Conservation (phyloP, 495 filamentous ascomycete species). For the Xylaria curta region DNA sequence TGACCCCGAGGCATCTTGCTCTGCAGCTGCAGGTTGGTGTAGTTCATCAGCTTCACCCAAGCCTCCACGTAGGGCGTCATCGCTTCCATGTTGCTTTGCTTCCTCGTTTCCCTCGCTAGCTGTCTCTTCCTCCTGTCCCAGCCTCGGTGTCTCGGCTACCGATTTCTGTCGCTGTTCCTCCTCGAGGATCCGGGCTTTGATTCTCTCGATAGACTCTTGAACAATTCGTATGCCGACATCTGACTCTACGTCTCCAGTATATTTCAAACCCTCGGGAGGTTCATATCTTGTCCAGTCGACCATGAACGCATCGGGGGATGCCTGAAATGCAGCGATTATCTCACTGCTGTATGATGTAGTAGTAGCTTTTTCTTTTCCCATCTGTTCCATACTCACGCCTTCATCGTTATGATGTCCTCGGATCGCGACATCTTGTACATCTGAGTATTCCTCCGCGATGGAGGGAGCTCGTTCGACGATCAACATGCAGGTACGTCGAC, state of each 20-base stretch:
- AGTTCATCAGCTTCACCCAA: background rate
- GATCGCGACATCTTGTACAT: background rate
- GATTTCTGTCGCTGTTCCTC: background rate
- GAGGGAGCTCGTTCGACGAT: conserved; percentile 27
- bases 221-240: conserved; percentile 41
- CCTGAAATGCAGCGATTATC: background rate
- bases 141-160: conserved; percentile 33
- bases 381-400: conserved; percentile 22
- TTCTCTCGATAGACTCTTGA: conserved; percentile 40
- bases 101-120: conserved; percentile 25
- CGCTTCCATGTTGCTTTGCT: conserved; percentile 25
- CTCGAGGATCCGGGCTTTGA: conserved; percentile 39
- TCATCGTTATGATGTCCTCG: conserved; percentile 10
- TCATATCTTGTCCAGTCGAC: conserved; percentile 46
- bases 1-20: background rate
- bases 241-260: conserved; percentile 32
- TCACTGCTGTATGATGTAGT: background rate
- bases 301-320: background rate
- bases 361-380: conserved; percentile 35
- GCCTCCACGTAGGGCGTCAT: background rate
- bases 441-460: conserved; percentile 23
- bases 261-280: conserved; percentile 40
- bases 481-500: conserved; percentile 24
- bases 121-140: conserved; percentile 26
- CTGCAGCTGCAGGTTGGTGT: conserved; percentile 1